Evolutionary conservation across 441 rosid species (phyloP).

Genomic region (Iberis amara): DNA sequence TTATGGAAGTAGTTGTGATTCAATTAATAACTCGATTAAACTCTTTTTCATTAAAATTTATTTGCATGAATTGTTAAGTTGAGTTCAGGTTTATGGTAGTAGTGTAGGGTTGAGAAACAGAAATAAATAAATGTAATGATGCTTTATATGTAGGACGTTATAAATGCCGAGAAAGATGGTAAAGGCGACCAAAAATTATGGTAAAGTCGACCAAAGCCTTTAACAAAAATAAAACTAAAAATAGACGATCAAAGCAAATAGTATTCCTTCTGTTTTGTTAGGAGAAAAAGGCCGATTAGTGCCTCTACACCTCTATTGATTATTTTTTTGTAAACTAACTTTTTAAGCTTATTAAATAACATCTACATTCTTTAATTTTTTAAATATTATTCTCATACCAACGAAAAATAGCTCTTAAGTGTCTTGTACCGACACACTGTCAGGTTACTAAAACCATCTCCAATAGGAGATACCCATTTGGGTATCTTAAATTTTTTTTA

Average conservation of each 20-base stretch:
- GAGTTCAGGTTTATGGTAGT: neutral
- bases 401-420: too few species aligned
- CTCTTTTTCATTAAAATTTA: neutral
- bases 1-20: slow-evolving; percentile 41
- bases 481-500: too few species aligned
- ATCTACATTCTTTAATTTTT: too few species aligned
- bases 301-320: too few species aligned
- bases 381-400: too few species aligned
- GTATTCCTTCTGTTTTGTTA: neutral
- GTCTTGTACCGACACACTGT: too few species aligned
- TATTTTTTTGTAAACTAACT: too few species aligned
- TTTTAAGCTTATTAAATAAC: too few species aligned
- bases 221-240: slow-evolving; percentile 1
- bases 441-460: too few species aligned
- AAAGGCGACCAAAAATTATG: slow-evolving; percentile 3
- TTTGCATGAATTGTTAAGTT: slow-evolving; percentile 27
- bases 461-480: too few species aligned
- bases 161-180: slow-evolving; percentile 29
- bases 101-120: neutral
- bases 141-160: slow-evolving; percentile 16
- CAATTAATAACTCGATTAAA: slow-evolving; percentile 30
- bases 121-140: slow-evolving; percentile 3
- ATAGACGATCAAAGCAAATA: slow-evolving; percentile 2
- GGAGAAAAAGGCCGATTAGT: too few species aligned
- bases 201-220: too few species aligned